Percentiles rank a stretch among this genome's conserved stretches.
Evolutionary conservation across 129 eudicot genomes (phyloP).

Genomic region (Chrysanthemum seticuspe): DNA sequence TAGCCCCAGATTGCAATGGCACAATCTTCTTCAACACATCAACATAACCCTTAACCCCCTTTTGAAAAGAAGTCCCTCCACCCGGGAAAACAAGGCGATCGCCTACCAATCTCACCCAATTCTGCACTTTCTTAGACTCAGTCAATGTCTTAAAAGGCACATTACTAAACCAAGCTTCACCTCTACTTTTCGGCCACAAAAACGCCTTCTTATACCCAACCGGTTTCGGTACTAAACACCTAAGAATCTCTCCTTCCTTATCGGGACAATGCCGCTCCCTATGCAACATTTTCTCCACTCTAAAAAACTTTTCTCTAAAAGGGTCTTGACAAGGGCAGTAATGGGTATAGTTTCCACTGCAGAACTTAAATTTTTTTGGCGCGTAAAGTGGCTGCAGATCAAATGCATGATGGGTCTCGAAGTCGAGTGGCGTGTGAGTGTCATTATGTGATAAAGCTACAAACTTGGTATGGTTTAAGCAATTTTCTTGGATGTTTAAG

Average conservation of each 20-base stretch:
- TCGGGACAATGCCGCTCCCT: conserved; percentile 44
- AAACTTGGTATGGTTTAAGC: conserved; percentile 2
- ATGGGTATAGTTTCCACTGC: conserved; percentile 48
- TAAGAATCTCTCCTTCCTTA: conserved; percentile 24
- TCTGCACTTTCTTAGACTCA: conserved; percentile 43
- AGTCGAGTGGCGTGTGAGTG: conserved; percentile 28
- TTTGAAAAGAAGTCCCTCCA: conserved; percentile 49
- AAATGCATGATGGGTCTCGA: conserved; percentile 31
- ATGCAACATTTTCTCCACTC: conserved; percentile 24
- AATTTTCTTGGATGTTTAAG: conserved; percentile 8
- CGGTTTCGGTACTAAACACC: conserved; percentile 39
- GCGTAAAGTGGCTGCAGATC: conserved; percentile 7
- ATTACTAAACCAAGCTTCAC: conserved; percentile 45
- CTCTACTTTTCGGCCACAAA: conserved; percentile 48
- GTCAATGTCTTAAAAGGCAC: conserved; percentile 49
- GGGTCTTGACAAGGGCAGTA: conserved; percentile 61
- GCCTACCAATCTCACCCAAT: conserved; percentile 51
- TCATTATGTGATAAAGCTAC: conserved; percentile 9
- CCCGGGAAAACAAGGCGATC: conserved; percentile 51
- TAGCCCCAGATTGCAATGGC: conserved; percentile 40
- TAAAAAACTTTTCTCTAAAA: conserved; percentile 13
- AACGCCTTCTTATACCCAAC: conserved; percentile 46
- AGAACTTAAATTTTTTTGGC: conserved; percentile 13
- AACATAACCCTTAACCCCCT: conserved; percentile 46
- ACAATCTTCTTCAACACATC: conserved; percentile 34